phyloP scores from a whole-genome alignment of 148 eudicot species.

The Cornus kousa region DNA sequence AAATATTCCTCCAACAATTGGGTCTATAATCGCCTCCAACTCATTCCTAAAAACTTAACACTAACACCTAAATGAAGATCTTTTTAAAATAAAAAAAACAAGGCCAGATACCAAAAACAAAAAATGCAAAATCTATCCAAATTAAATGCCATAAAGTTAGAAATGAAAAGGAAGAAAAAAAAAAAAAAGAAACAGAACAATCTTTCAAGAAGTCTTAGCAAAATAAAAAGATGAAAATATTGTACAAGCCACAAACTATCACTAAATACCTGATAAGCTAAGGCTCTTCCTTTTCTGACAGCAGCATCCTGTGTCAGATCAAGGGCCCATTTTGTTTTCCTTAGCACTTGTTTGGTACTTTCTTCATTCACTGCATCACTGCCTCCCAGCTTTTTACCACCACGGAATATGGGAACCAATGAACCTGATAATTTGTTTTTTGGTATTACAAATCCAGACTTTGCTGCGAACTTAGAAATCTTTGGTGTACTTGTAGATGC shows the following conservation, averaged over 20 bases:
- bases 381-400: slow-evolving; percentile 53
- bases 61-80: not conserved
- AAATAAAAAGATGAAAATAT: not conserved
- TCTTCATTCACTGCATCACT: slow-evolving; percentile 51
- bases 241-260: not conserved
- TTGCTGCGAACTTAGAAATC: slow-evolving; percentile 67
- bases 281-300: slow-evolving; percentile 73
- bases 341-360: slow-evolving; percentile 50
- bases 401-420: slow-evolving; percentile 66
- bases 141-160: not conserved
- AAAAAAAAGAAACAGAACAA: not conserved
- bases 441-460: slow-evolving; percentile 89
- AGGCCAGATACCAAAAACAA: not conserved
- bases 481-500: slow-evolving; percentile 46
- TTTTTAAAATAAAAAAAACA: not conserved
- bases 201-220: not conserved
- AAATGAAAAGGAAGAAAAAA: not conserved
- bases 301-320: slow-evolving; percentile 75
- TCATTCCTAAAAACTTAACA: slow-evolving; percentile 11
- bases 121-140: not conserved
- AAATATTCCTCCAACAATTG: slow-evolving; percentile 19
- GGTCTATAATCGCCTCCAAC: slow-evolving; percentile 31
- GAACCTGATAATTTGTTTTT: slow-evolving; percentile 96
- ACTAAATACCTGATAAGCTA: slow-evolving; percentile 79
- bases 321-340: slow-evolving; percentile 94